Evolutionary conservation across 2,329 filamentous ascomycete species (phyloP), one percentile per base, ranked within the genome.

Genomic region (Cladosporium halotolerans): DNA sequence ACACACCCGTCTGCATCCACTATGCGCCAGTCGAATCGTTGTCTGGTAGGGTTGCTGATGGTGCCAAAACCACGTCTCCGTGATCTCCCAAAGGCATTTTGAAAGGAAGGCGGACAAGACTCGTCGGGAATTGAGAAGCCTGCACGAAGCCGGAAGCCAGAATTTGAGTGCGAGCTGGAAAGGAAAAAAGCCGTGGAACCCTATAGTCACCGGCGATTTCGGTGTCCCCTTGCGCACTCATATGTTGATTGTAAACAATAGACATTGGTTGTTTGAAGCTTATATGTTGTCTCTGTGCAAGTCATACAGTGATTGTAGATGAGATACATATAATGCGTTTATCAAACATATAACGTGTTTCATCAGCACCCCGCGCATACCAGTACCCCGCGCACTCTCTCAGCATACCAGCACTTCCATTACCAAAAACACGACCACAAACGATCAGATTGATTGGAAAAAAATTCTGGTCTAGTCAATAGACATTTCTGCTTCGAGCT

Each of bases 251-350:
- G 40, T 42, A 18, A 42, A 42, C 16, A 19, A 23, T 18, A 42
- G 18, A 42, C 11, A 42, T 42, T 23, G n/a, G 16, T 42, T 42
- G n/a, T 42, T 18, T 42, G 40, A 42, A 42, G 16, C 40, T 32
- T 11, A 44, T 44, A 44, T 44, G 32, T 28, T 44, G 9, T 32
- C 42, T 44, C 23, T 44, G 42, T 44, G 42, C 13, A 44, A 44
- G 42, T 44, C 42, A 44, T 44, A 44, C 32, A 44, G 42, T 44
- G 32, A 14, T 44, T 44, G 23, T 44, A 44, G 32, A 32, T 32
- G 19, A 32, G 42, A 44, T 44, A 44, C 23, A 44, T 44, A 44
- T 44, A 44, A 44, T 31, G 42, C 42, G 42, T 44, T 44, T 44
- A 13, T 44, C 32, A 32, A 44, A 28, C 23, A 44, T 34, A 34